Evolutionary conservation across 2,329 filamentous ascomycete species (phyloP), one percentile per base, ranked within the genome.

Genomic region (Aspergillus oerlinghausenensis): DNA sequence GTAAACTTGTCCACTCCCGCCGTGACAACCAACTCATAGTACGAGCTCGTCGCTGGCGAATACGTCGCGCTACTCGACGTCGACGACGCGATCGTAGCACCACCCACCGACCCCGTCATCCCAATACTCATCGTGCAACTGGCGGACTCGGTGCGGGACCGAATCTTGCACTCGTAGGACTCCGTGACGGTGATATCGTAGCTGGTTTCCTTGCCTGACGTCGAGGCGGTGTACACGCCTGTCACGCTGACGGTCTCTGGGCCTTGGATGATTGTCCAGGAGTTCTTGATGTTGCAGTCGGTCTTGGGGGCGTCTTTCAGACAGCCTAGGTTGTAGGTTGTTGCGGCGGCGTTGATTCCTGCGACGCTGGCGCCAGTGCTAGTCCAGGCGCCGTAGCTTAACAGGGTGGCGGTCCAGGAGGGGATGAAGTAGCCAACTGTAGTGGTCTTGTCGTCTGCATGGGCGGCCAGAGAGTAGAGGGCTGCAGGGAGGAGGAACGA

Each of bases 181-280:
- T 54, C 51, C 3, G 63, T 68, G 25, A 62, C 55, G 19, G 64
- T 68, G 26, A 64, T 17, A 17, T 61, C 63, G 47, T 58, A 59
- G 17, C 42, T 58, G 1, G 40, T 55, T 17, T 38, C 32, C 14
- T 38, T 38, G 32, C 14, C 14, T 0, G 57, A 54, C 1, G 50
- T 60, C 10, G 57, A 57, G 6, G 60, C 60, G n/a, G 61, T 66
- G 42, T 68, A 68, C 19, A 55, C 50, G 3, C 51, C 62, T 4
- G 55, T 59, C 10, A 63, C 2, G 35, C 63, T 68, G 21, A 60
- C 56, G 3, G 66, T 67, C 8, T 56, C 54, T 1, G 62, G 51
- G 1, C 63, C 65, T n/a, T 68, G 65, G 32, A 68, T 59, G 32
- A 68, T 58, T 0, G 66, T 68, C 59, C 59, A 64, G 6, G 66